phyloP scores from a whole-genome alignment of 1,284 basidiomycete genomes.

The Mycosarcoma maydis region DNA sequence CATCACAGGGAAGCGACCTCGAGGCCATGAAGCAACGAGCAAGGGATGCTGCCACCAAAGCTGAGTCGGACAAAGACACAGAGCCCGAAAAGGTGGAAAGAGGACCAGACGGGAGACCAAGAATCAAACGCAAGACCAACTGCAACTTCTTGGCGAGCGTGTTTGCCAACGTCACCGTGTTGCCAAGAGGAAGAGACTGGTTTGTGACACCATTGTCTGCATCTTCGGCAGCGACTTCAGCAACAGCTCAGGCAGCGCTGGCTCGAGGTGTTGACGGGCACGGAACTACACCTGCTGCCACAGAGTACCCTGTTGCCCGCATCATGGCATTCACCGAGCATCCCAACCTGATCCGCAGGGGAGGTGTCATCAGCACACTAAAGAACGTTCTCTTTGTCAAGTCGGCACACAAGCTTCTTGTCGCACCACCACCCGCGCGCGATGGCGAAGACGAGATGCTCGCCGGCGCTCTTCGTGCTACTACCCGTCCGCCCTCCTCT shows the following conservation, averaged over 20 bases:
- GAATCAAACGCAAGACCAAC: slow-evolving; percentile 62
- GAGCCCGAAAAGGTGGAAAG: slow-evolving; percentile 46
- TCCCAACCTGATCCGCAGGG: slow-evolving; percentile 64
- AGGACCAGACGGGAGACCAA: slow-evolving; percentile 47
- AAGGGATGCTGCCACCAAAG: slow-evolving; percentile 43
- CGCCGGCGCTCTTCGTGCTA: slow-evolving; percentile 48
- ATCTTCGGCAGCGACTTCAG: slow-evolving; percentile 43
- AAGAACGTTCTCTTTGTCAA: slow-evolving; percentile 66
- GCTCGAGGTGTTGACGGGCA: slow-evolving; percentile 33
- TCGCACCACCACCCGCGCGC: slow-evolving; percentile 53
- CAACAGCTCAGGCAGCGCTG: slow-evolving; percentile 47
- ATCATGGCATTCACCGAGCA: slow-evolving; percentile 66
- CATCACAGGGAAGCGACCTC: slow-evolving; percentile 48
- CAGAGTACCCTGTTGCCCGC: slow-evolving; percentile 62
- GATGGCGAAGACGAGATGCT: slow-evolving; percentile 48
- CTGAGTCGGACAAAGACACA: slow-evolving; percentile 24
- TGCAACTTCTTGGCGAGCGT: slow-evolving; percentile 67
- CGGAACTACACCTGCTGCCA: slow-evolving; percentile 28
- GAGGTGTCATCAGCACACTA: slow-evolving; percentile 64
- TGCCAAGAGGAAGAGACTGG: slow-evolving; percentile 63
- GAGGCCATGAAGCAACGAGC: slow-evolving; percentile 60
- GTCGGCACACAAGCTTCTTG: slow-evolving; percentile 57
- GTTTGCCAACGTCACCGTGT: slow-evolving; percentile 64
- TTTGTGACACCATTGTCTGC: slow-evolving; percentile 58
- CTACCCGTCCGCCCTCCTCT: slow-evolving; percentile 50